These are phyloP conservation scores for Hymenoscyphus albidus DNA, from an alignment of 2,329 filamentous ascomycete genomes.

Conservation along the genomic window DNA sequence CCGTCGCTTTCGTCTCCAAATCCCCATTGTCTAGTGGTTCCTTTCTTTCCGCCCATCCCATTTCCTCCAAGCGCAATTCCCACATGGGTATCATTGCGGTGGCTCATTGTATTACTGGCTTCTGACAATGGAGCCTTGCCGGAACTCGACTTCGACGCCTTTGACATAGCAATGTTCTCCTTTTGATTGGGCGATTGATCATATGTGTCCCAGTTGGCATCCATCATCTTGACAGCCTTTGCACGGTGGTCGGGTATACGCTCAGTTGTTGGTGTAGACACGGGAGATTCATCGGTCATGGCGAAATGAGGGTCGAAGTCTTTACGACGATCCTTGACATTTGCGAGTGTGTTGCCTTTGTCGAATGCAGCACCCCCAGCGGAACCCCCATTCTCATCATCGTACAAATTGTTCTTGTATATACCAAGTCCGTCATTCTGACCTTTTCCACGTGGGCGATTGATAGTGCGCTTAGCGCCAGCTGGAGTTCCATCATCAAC, in stretches of 20 bases:
- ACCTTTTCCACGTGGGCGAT: slow-evolving; percentile 49
- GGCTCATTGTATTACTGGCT: slow-evolving; percentile 33
- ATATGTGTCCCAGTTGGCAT: slow-evolving; percentile 56
- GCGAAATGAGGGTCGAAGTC: slow-evolving; percentile 76
- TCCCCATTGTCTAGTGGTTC: slow-evolving; percentile 45
- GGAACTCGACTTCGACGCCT: slow-evolving; percentile 19
- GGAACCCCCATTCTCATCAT: slow-evolving; percentile 45
- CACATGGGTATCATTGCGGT: slow-evolving; percentile 22
- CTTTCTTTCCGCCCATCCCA: slow-evolving; percentile 31
- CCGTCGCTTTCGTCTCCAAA: slow-evolving; percentile 33
- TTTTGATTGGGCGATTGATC: slow-evolving; percentile 54
- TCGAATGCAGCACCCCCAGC: slow-evolving; percentile 18
- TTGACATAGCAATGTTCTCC: slow-evolving; percentile 33
- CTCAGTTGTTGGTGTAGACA: slow-evolving; percentile 40
- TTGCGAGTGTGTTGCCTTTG: slow-evolving; percentile 50
- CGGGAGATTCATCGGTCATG: slow-evolving; percentile 65
- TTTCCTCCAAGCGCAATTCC: slow-evolving; percentile 30
- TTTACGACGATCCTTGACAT: slow-evolving; percentile 69
- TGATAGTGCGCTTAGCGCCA: slow-evolving; percentile 44
- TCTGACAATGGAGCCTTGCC: slow-evolving; percentile 32
- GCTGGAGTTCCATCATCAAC: slow-evolving; percentile 66
- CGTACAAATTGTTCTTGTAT: slow-evolving; percentile 74
- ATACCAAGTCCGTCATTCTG: slow-evolving; percentile 67
- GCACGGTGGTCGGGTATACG: slow-evolving; percentile 55
- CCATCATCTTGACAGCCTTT: slow-evolving; percentile 72